Evolutionary conservation across 768 basidiomycete species (phyloP), one percentile per base, ranked within the genome.

Genomic region (Trametes cubensis): DNA sequence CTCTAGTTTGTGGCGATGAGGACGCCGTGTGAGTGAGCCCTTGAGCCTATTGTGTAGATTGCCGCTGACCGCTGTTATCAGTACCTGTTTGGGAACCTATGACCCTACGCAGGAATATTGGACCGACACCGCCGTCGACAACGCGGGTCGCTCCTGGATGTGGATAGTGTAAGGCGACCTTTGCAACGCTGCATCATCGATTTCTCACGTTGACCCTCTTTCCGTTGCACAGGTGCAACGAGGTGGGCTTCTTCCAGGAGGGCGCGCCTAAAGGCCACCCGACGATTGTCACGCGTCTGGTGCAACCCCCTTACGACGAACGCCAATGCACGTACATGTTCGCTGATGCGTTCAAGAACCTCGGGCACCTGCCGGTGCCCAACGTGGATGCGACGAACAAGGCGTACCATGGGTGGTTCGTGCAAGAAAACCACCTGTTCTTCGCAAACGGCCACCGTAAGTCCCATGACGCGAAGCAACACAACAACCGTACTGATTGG

Each of bases 301-400:
- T 86, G 23, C 80, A 83, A 63, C 83, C 83, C 0, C 40, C 68
- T 17, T 86, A 85, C 66, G 85, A 86, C 66, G 71, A 85, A 86
- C 80, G 89, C n/a, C 86, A 85, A 82, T 90, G 88, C 72, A 81
- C 82, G 59, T 76, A 81, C 61, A 83, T 84, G 83, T 90, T 89
- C 77, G 82, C 86, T 1, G 76, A 78, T 4, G 82, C 81, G 11
- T 90, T 87, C 77, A 72, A 78, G 4, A 68, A 55, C 23, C 53
- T 55, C 21, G 54, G 58, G 6, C 63, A 66, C 0, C 75, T 81
- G 0, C 83, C 82, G 3, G 71, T 70, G 4, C 82, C 84, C 0
- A 74, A 81, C 14, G 78, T 76, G 0, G 66, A 62, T 0, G 66
- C 67, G 15, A 85, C 83, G 6, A 82, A 90, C 68, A 38, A 21